Base-by-base conservation (phyloP, 441 rosid genomes). In the Eruca vesicaria region DNA sequence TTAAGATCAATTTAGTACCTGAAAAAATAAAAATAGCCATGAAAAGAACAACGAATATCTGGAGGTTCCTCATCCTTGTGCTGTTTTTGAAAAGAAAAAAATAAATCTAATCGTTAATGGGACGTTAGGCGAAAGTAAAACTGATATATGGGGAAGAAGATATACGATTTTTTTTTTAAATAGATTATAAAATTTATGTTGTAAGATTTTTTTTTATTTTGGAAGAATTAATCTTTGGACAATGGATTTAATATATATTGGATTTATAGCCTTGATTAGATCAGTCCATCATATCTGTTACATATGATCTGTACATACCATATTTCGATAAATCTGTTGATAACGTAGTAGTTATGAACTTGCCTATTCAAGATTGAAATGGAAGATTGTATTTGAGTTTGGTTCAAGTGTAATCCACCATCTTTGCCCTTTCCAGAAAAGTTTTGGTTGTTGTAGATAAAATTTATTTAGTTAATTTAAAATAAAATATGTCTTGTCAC, bases 11-110 rank as follows among this genome's bases (percentile, higher is more conserved):
- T 45, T 10, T 43, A 31, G 41, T 65, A 77, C 72, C 80, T 59
- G 77, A 71, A 43, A 66, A 72, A 18, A 60, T 16, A 73, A 72
- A 72, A 29, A 72, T 66, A 53, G 63, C 36, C 59, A 77, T 66
- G 73, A 66, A 66, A 60, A 77, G 50, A 66, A 72, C 38, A 28
- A 14, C 58, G 20, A 60, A 36, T 18, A 35, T 11, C 6, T 15
- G 26, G 55, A 77, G 52, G 56, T 52, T 71, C 28, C 58, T 72
- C 80, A 77, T 77, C 64, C 50, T 36, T 77, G n/a, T 61, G 23
- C 23, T 7, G 28, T 35, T 77, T 77, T 23, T 23, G 26, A 23
- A 23, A 23, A 23, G 26, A 23, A 23, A 3, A 23, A 23, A 23
- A 23, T 23, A 23, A n/a, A 58, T 2, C 6, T 5, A 23, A 43